Percentiles rank a stretch among this genome's conserved stretches.
phyloP scores from a whole-genome alignment of 495 filamentous ascomycete species.

The Usnea hakonensis region DNA sequence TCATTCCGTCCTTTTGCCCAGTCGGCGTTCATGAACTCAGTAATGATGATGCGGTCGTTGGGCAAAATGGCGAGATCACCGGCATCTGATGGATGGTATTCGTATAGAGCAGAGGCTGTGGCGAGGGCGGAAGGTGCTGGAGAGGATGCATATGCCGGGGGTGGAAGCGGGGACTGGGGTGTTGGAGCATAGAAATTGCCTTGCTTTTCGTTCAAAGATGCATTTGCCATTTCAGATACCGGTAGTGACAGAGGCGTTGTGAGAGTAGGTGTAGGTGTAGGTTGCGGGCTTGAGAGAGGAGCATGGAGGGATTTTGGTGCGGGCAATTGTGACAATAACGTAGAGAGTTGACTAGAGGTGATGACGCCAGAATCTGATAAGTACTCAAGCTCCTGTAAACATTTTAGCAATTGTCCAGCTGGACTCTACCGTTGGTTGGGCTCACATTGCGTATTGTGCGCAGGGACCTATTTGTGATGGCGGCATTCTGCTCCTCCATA shows the following conservation, averaged over 20 bases:
- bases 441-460: constrained; percentile 76
- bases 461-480: constrained; percentile 71
- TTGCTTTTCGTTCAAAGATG: constrained; percentile 46
- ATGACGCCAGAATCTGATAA: constrained; percentile 74
- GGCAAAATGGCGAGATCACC: constrained; percentile 71
- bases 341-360: constrained; percentile 57
- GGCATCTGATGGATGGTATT: constrained; percentile 66
- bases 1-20: constrained; percentile 73
- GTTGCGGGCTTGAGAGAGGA: constrained; percentile 31
- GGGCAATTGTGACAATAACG: constrained; percentile 67
- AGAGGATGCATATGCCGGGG: constrained; percentile 45
- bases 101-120: constrained; percentile 73
- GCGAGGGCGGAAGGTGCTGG: constrained; percentile 51
- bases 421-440: neutral
- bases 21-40: constrained; percentile 88
- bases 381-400: constrained; percentile 75
- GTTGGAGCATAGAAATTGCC: constrained; percentile 36
- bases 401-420: neutral
- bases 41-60: constrained; percentile 69
- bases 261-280: constrained; percentile 29
- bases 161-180: constrained; percentile 44
- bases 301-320: constrained; percentile 45
- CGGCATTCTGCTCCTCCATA: constrained; percentile 28
- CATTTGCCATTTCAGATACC: constrained; percentile 37
- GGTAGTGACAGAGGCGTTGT: constrained; percentile 34